Conservation (phyloP, 1,284 basidiomycete species). For the Pseudomicrostroma phylloplanum region DNA sequence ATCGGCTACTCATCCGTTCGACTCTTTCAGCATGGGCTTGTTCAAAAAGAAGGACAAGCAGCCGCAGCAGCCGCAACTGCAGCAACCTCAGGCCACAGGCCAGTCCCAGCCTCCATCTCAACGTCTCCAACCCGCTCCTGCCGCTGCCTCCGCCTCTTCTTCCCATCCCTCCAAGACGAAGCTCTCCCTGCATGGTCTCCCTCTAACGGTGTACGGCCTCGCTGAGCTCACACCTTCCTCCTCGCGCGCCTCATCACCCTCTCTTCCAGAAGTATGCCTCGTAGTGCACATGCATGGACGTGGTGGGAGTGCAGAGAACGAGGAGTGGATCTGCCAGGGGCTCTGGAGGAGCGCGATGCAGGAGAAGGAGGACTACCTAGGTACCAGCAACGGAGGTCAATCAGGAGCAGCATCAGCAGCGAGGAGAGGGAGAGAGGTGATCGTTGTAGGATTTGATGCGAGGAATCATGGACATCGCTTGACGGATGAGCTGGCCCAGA, state of each 20-base stretch:
- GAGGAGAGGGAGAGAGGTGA: constrained; percentile 27
- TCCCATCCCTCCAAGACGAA: constrained; percentile 15
- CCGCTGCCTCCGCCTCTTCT: not conserved
- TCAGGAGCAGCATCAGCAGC: not conserved
- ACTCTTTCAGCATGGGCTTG: no score
- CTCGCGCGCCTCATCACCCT: constrained; percentile 24
- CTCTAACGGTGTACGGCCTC: constrained; percentile 43
- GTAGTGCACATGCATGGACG: constrained; percentile 46
- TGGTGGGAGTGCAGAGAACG: constrained; percentile 34
- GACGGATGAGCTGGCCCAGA: constrained; percentile 40
- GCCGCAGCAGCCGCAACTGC: no score
- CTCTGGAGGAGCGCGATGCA: constrained; percentile 27
- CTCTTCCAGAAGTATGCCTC: constrained; percentile 37
- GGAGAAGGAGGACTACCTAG: not conserved
- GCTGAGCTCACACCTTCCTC: constrained; percentile 31
- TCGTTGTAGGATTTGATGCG: constrained; percentile 51
- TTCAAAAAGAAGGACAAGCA: no score
- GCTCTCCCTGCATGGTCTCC: constrained; percentile 40
- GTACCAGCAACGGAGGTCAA: not conserved
- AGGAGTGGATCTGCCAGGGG: constrained; percentile 37
- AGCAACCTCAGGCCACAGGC: not conserved
- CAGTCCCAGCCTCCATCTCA: not conserved
- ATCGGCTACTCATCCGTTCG: no score
- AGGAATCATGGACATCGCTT: constrained; percentile 51
- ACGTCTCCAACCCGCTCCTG: not conserved